phyloP scores from a whole-genome alignment of 2,329 filamentous ascomycete genomes.

The Claviceps maximensis region DNA sequence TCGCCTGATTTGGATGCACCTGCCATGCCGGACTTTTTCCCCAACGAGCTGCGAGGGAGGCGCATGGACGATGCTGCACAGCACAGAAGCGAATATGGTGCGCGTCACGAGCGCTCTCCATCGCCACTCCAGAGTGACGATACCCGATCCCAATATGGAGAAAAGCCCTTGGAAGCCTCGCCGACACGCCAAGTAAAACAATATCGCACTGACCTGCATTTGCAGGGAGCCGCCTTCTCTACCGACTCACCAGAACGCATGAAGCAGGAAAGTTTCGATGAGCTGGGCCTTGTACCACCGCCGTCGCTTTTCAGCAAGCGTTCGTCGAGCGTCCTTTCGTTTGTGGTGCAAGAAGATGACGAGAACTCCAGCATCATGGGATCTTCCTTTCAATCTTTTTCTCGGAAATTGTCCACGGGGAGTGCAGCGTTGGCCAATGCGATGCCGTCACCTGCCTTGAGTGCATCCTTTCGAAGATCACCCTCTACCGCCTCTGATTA shows the following conservation, averaged over 20 bases:
- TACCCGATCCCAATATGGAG: constrained; percentile 15
- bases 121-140: constrained; percentile 34
- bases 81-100: constrained; percentile 30
- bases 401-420: constrained; percentile 67
- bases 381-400: constrained; percentile 46
- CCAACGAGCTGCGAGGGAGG: constrained; percentile 28
- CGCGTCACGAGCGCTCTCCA: constrained; percentile 45
- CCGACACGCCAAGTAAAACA: constrained; percentile 21
- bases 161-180: constrained; percentile 16
- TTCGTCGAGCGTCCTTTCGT: constrained; percentile 49
- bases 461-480: constrained; percentile 54
- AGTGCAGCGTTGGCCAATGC: constrained; percentile 37
- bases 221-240: constrained; percentile 16
- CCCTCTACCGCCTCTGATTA: constrained; percentile 76
- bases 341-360: constrained; percentile 56
- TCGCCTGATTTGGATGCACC: constrained; percentile 35
- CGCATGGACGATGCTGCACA: constrained; percentile 25
- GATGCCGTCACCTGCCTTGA: constrained; percentile 42
- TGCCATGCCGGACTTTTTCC: constrained; percentile 26
- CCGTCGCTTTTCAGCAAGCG: constrained; percentile 35
- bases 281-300: constrained; percentile 37
- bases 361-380: constrained; percentile 45
- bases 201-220: constrained; percentile 22
- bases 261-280: constrained; percentile 34
- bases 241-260: constrained; percentile 32